Conservation (phyloP, 2,329 filamentous ascomycete species). For the Fusarium sp. region DNA sequence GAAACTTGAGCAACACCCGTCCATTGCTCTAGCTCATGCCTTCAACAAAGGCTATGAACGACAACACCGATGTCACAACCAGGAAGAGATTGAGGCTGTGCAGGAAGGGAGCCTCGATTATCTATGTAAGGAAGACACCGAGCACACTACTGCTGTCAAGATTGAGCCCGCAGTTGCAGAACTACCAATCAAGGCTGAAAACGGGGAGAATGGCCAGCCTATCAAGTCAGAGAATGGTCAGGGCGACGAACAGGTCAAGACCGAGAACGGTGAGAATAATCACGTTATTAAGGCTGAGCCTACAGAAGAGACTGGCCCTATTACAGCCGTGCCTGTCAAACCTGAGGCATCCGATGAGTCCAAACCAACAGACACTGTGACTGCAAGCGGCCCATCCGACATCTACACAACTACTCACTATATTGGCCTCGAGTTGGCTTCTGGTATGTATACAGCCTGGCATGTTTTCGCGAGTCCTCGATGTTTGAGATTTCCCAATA, state of each 20-base stretch:
- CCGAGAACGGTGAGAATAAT: conserved; percentile 48
- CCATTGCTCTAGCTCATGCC: conserved; percentile 84
- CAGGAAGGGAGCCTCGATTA: conserved; percentile 63
- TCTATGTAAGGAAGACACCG: conserved; percentile 50
- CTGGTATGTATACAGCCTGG: conserved; percentile 65
- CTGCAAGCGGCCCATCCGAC: conserved; percentile 43
- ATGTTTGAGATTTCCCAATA: background rate
- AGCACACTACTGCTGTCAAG: conserved; percentile 47
- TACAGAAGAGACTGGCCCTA: conserved; percentile 44
- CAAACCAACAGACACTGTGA: conserved; percentile 13
- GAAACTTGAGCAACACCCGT: conserved; percentile 81
- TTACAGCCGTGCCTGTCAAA: conserved; percentile 19
- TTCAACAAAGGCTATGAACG: conserved; percentile 95
- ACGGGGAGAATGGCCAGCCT: conserved; percentile 52
- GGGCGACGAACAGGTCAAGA: conserved; percentile 43
- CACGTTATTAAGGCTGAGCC: conserved; percentile 19
- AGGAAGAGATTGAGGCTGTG: conserved; percentile 60
- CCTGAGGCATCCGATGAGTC: conserved; percentile 12
- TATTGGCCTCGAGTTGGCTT: conserved; percentile 83
- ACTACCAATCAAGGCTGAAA: conserved; percentile 55
- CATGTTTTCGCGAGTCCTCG: background rate
- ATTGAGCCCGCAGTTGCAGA: conserved; percentile 24
- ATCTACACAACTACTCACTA: conserved; percentile 95
- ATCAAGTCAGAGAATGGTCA: conserved; percentile 52
- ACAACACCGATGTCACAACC: conserved; percentile 73